Conservation (phyloP, 2,329 filamentous ascomycete genomes). For the Cordyceps pruinosa region DNA sequence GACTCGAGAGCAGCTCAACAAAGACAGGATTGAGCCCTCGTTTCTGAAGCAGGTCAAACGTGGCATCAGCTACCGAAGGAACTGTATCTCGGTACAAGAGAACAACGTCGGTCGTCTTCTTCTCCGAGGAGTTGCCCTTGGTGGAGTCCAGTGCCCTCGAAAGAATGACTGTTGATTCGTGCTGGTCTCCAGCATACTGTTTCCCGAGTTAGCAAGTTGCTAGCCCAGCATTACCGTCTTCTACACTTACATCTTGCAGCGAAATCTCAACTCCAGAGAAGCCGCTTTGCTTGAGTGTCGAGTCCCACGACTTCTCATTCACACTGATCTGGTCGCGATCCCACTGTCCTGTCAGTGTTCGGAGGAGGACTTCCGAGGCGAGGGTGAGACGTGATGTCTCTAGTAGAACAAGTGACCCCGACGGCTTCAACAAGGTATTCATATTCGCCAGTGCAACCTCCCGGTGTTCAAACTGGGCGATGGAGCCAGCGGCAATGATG, state of each 20-base stretch:
- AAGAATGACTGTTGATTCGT: neutral
- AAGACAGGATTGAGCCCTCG: neutral
- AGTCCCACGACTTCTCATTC: neutral
- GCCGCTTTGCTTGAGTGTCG: neutral
- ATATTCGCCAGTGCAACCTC: neutral
- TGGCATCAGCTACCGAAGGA: neutral
- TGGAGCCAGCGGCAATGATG: slow-evolving; percentile 18
- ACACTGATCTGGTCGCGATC: neutral
- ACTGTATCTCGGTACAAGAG: neutral
- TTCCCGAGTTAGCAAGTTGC: neutral
- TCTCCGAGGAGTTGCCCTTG: neutral
- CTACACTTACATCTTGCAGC: neutral
- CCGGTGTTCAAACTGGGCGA: slow-evolving; percentile 19
- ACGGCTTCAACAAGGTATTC: slow-evolving; percentile 18
- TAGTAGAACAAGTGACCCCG: slow-evolving; percentile 20
- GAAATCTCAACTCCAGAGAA: slow-evolving; percentile 5
- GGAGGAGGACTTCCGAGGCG: neutral
- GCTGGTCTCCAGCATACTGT: neutral
- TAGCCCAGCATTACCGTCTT: neutral
- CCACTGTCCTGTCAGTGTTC: neutral
- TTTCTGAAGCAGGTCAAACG: neutral
- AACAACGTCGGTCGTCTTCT: neutral
- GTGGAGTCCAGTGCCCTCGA: neutral
- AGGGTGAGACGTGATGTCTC: slow-evolving; percentile 11
- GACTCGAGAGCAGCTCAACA: neutral